Conservation (phyloP, 2,329 filamentous ascomycete genomes). For the Phyllosticta ampelicida region DNA sequence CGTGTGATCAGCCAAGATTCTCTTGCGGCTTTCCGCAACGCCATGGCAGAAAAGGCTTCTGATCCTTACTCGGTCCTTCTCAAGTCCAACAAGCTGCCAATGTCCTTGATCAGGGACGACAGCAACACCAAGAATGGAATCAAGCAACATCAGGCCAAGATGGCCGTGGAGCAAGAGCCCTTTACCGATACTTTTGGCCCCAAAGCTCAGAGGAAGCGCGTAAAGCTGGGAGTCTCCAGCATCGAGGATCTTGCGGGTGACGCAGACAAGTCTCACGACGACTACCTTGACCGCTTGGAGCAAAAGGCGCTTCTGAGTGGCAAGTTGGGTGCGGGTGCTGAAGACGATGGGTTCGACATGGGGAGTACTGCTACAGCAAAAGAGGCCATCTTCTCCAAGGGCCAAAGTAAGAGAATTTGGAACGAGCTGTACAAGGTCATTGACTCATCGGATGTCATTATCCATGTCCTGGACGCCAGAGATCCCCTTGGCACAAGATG, state of each 20-base stretch:
- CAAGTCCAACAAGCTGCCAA: slow-evolving; percentile 92
- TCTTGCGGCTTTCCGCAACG: slow-evolving; percentile 74
- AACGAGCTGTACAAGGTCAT: slow-evolving; percentile 94
- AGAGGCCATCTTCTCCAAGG: slow-evolving; percentile 79
- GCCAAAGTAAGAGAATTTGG: slow-evolving; percentile 72
- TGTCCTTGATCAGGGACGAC: slow-evolving; percentile 81
- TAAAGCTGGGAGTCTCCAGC: slow-evolving; percentile 77
- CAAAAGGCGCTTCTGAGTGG: slow-evolving; percentile 69
- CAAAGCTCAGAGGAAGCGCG: slow-evolving; percentile 84
- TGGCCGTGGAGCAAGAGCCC: slow-evolving; percentile 76
- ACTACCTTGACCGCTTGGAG: slow-evolving; percentile 70
- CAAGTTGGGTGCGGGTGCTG: slow-evolving; percentile 46
- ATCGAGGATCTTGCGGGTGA: slow-evolving; percentile 72
- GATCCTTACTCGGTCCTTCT: slow-evolving; percentile 93
- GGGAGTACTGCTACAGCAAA: slow-evolving; percentile 35
- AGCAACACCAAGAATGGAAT: slow-evolving; percentile 61
- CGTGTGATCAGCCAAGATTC: slow-evolving; percentile 83
- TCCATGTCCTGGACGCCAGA: slow-evolving; percentile 86
- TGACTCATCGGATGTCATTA: slow-evolving; percentile 87
- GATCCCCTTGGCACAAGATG: slow-evolving; percentile 87
- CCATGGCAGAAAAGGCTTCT: slow-evolving; percentile 78
- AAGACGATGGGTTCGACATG: slow-evolving; percentile 28
- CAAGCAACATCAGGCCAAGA: slow-evolving; percentile 89
- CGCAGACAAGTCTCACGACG: slow-evolving; percentile 68
- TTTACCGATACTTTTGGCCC: slow-evolving; percentile 87